Evolutionary conservation across 257 asterid species (phyloP).

Genomic region (Anisodus acutangulus): DNA sequence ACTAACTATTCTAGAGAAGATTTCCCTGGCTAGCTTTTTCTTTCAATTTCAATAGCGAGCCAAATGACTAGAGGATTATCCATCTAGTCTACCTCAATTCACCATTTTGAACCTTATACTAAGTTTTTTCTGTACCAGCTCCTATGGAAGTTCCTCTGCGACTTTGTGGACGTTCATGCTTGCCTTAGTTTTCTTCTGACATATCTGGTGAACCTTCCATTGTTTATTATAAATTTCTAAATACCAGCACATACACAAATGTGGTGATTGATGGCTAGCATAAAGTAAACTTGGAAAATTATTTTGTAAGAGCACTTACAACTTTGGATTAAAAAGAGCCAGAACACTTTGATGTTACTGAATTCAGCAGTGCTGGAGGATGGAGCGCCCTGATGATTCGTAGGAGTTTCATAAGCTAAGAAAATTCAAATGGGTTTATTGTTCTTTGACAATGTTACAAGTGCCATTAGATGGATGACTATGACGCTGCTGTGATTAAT

Average conservation of each 20-base stretch:
- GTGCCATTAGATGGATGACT: background rate
- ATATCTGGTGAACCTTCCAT: background rate
- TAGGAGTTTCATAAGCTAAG: slow-evolving; percentile 21
- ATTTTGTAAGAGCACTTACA: background rate
- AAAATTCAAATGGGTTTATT: background rate
- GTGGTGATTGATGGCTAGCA: background rate
- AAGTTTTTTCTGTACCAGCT: slow-evolving; percentile 30
- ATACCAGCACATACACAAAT: background rate
- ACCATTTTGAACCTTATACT: slow-evolving; percentile 28
- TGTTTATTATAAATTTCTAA: background rate
- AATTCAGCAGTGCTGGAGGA: slow-evolving; percentile 13
- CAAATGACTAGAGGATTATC: background rate
- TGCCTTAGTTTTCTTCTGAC: slow-evolving; percentile 9
- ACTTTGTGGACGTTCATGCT: background rate
- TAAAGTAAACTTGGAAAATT: background rate
- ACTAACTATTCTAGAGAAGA: background rate
- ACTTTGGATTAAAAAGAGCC: background rate
- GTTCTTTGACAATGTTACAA: slow-evolving; percentile 19
- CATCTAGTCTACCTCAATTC: slow-evolving; percentile 23
- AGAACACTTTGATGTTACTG: slow-evolving; percentile 1
- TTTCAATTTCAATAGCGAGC: background rate
- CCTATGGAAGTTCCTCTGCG: slow-evolving; percentile 15
- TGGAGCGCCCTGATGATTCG: background rate
- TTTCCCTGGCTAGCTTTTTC: slow-evolving; percentile 6
- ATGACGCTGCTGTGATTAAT: background rate